Conservation (phyloP, 2,329 filamentous ascomycete species). For the Verticillium nubilum region DNA sequence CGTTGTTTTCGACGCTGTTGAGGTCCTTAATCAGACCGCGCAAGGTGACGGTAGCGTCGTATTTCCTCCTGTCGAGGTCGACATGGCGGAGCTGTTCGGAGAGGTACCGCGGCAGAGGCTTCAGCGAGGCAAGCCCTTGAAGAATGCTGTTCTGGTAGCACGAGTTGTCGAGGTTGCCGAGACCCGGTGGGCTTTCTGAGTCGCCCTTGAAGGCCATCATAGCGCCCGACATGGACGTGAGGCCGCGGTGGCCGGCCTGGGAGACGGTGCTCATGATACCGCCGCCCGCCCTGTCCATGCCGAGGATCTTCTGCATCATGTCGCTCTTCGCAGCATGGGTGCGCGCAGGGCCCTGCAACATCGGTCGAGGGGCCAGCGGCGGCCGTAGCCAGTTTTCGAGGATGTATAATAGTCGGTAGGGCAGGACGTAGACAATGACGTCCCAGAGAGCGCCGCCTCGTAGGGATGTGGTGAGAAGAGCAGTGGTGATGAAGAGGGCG, state of each 20-base stretch:
- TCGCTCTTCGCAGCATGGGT: conserved; percentile 58
- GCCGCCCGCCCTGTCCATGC: conserved; percentile 45
- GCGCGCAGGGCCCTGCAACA: conserved; percentile 29
- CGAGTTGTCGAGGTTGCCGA: conserved; percentile 91
- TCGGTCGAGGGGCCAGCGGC: conserved; percentile 33
- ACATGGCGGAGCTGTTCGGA: conserved; percentile 30
- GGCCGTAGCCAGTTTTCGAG: conserved; percentile 50
- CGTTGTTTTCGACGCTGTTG: conserved; percentile 64
- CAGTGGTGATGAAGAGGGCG: conserved; percentile 26
- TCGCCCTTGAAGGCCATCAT: conserved; percentile 31
- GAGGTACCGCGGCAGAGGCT: conserved; percentile 64
- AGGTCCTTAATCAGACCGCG: conserved; percentile 64
- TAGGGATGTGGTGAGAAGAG: conserved; percentile 25
- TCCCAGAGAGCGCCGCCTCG: conserved; percentile 45
- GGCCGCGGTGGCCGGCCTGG: conserved; percentile 50
- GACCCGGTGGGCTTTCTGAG: conserved; percentile 52
- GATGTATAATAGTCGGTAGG: conserved; percentile 50
- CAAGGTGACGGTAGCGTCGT: conserved; percentile 36
- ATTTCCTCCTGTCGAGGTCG: conserved; percentile 8
- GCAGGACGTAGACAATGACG: conserved; percentile 49
- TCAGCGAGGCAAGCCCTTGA: conserved; percentile 74
- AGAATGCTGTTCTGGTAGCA: conserved; percentile 98
- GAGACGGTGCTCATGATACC: conserved; percentile 53
- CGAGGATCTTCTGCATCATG: conserved; percentile 57
- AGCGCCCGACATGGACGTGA: conserved; percentile 45